A percentile compares a stretch with the other conserved stretches of the same genome.
Conservation (phyloP, 78 protist genomes). For the Dictyostelium brefeldianum region DNA sequence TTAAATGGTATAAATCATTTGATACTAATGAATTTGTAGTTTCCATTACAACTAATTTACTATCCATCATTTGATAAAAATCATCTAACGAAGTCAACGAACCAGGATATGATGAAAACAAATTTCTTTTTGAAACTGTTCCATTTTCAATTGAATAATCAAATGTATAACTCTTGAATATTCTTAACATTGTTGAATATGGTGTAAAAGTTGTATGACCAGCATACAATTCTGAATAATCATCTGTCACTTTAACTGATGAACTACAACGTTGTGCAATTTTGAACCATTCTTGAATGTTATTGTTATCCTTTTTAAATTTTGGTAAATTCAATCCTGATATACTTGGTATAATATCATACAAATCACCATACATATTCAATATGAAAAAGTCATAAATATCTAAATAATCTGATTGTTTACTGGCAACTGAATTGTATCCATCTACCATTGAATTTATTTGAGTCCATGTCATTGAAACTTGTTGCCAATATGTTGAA, state of each 20-base stretch:
- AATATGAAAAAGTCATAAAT: slow-evolving; percentile 50
- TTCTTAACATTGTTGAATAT: slow-evolving; percentile 10
- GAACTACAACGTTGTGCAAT: slow-evolving; percentile 78
- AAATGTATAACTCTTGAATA: slow-evolving; percentile 41
- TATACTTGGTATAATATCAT: slow-evolving; percentile 34
- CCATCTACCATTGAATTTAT: slow-evolving; percentile 65
- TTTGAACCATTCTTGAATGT: slow-evolving; percentile 32
- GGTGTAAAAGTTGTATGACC: slow-evolving; percentile 77
- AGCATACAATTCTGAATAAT: slow-evolving; percentile 59
- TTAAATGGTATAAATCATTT: slow-evolving; percentile 43
- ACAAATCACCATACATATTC: slow-evolving; percentile 78
- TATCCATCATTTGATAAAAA: slow-evolving; percentile 76
- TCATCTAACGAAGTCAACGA: slow-evolving; percentile 81
- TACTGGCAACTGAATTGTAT: background rate
- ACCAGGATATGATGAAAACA: slow-evolving; percentile 82
- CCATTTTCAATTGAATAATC: background rate
- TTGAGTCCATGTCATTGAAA: slow-evolving; percentile 34
- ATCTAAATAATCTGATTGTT: background rate
- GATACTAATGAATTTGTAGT: slow-evolving; percentile 82
- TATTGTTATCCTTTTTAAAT: background rate
- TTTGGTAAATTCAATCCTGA: background rate
- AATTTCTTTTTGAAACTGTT: background rate
- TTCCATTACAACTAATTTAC: slow-evolving; percentile 83
- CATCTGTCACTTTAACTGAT: slow-evolving; percentile 61
- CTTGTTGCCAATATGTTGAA: slow-evolving; percentile 76